Evolutionary conservation across 805 yeast genomes (phyloP).

Genomic region (Candida patagonica): DNA sequence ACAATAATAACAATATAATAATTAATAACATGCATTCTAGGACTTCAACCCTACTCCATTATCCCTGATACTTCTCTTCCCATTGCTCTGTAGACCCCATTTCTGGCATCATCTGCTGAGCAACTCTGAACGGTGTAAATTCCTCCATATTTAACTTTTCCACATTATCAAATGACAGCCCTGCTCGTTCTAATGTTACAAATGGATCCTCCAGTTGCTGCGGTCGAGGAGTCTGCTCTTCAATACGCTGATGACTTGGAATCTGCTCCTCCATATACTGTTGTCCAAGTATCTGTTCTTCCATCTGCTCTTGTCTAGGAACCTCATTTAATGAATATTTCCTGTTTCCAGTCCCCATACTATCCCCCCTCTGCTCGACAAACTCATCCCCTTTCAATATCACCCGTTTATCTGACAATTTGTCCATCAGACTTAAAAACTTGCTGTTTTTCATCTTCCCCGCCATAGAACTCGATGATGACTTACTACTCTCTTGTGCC

Average conservation of each 20-base stretch:
- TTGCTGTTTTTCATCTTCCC: slow-evolving; percentile 19
- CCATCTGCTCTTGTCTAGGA: background rate
- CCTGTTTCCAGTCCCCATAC: slow-evolving; percentile 2
- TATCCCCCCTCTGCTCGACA: slow-evolving; percentile 17
- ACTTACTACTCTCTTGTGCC: background rate
- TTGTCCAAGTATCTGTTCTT: background rate
- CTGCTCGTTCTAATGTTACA: slow-evolving; percentile 10
- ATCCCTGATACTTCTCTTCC: slow-evolving; percentile 18
- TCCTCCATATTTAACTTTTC: background rate
- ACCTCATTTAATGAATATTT: background rate
- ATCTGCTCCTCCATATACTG: background rate
- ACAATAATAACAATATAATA: too few relatives aligned
- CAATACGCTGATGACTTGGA: background rate
- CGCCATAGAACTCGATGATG: slow-evolving; percentile 2
- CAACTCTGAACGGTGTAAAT: slow-evolving; percentile 2
- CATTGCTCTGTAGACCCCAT: slow-evolving; percentile 12
- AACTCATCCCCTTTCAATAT: slow-evolving; percentile 19
- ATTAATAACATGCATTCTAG: too few relatives aligned
- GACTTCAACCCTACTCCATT: slow-evolving; percentile 4
- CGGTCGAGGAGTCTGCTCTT: background rate
- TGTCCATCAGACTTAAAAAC: slow-evolving; percentile 21
- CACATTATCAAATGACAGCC: background rate
- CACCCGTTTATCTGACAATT: slow-evolving; percentile 18
- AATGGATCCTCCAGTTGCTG: slow-evolving; percentile 17
- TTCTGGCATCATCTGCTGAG: slow-evolving; percentile 5